Conservation (phyloP, 352 stramenopile genomes). For the Phytophthora citricola region DNA sequence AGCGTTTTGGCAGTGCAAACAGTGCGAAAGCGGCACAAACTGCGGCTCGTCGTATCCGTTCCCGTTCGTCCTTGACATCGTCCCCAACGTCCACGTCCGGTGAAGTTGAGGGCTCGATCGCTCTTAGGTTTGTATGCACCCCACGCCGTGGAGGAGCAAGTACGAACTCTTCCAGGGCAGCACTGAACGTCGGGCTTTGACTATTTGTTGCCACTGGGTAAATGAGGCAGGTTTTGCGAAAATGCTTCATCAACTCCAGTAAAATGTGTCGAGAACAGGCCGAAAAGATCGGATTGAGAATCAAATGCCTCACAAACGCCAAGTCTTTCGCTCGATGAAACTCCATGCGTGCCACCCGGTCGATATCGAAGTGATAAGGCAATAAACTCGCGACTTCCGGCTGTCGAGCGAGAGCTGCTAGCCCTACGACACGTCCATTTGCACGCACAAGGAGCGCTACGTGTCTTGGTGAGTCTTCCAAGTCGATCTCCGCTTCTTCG, state of each 20-base stretch:
- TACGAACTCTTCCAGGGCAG: slow-evolving; percentile 64
- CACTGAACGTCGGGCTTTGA: slow-evolving; percentile 33
- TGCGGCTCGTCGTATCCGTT: slow-evolving; percentile 26
- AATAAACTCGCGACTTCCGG: slow-evolving; percentile 58
- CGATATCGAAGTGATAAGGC: slow-evolving; percentile 69
- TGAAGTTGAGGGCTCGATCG: background rate
- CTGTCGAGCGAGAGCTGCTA: slow-evolving; percentile 54
- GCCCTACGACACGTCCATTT: slow-evolving; percentile 48
- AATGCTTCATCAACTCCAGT: slow-evolving; percentile 83
- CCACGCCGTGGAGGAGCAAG: slow-evolving; percentile 61
- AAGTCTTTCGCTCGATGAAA: slow-evolving; percentile 81
- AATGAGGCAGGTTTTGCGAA: slow-evolving; percentile 75
- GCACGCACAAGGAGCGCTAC: slow-evolving; percentile 66
- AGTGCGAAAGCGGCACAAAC: slow-evolving; percentile 61
- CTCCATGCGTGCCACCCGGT: slow-evolving; percentile 65
- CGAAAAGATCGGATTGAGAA: slow-evolving; percentile 81
- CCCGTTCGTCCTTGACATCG: slow-evolving; percentile 56
- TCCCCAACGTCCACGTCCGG: slow-evolving; percentile 48
- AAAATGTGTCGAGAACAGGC: slow-evolving; percentile 68
- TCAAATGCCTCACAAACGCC: slow-evolving; percentile 60
- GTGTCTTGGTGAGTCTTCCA: slow-evolving; percentile 74
- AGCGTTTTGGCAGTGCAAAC: slow-evolving; percentile 86
- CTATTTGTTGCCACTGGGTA: slow-evolving; percentile 45
- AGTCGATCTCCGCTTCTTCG: slow-evolving; percentile 65
- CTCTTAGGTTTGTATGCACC: slow-evolving; percentile 5